phyloP scores from a whole-genome alignment of 2,329 filamentous ascomycete species.

The Geoglossum cookeanum region DNA sequence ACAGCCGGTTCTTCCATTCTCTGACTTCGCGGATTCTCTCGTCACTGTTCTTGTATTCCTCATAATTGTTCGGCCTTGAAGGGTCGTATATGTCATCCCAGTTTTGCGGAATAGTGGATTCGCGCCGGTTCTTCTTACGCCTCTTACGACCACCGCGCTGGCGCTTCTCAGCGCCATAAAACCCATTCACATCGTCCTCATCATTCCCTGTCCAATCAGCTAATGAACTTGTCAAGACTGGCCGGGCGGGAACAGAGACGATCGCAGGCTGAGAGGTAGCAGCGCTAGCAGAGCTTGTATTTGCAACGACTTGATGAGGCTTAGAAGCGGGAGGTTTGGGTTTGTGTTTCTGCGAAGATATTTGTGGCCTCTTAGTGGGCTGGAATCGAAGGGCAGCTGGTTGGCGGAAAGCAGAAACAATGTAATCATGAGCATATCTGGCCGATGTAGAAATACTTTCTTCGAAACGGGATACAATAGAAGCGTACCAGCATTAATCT shows the following conservation, averaged over 20 bases:
- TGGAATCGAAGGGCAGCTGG: slow-evolving; percentile 62
- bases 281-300: slow-evolving; percentile 12
- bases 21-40: slow-evolving; percentile 62
- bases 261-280: slow-evolving; percentile 11
- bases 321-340: slow-evolving; percentile 42
- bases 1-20: slow-evolving; percentile 72
- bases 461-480: not conserved
- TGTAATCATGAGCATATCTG: slow-evolving; percentile 27
- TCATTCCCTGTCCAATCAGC: slow-evolving; percentile 67
- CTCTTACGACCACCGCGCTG: slow-evolving; percentile 63
- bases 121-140: slow-evolving; percentile 52
- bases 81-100: slow-evolving; percentile 91
- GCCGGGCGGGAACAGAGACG: slow-evolving; percentile 14
- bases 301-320: slow-evolving; percentile 15
- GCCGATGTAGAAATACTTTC: slow-evolving; percentile 5
- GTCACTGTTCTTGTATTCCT: slow-evolving; percentile 68
- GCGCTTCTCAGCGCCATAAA: slow-evolving; percentile 47
- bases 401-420: slow-evolving; percentile 10
- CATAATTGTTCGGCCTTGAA: slow-evolving; percentile 60
- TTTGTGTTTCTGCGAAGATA: slow-evolving; percentile 40
- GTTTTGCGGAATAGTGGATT: slow-evolving; percentile 38
- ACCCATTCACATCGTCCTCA: slow-evolving; percentile 58
- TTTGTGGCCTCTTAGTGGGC: slow-evolving; percentile 60
- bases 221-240: slow-evolving; percentile 44
- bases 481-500: slow-evolving; percentile 42